Evolutionary conservation across 345 rosid species (phyloP).

Genomic region (Rhizophora apiculata): DNA sequence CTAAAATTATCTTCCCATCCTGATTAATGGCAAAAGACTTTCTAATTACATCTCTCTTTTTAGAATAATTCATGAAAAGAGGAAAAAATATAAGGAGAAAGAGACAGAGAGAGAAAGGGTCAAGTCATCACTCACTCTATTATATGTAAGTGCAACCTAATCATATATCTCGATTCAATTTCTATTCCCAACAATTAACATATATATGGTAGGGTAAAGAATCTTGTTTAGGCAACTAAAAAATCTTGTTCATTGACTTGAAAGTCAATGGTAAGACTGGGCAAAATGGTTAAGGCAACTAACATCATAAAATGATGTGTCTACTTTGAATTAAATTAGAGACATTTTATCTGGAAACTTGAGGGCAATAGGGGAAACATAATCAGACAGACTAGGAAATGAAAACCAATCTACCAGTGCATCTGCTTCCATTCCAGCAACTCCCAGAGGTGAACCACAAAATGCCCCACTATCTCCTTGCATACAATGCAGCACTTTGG

Average conservation of each 20-base stretch:
- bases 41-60: neutral
- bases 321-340: neutral
- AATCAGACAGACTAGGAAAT: constrained; percentile 22
- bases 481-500: constrained; percentile 33
- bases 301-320: neutral
- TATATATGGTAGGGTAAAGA: neutral
- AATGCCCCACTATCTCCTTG: constrained; percentile 28
- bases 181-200: constrained; percentile 1
- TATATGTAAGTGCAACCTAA: constrained; percentile 1
- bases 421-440: constrained; percentile 37
- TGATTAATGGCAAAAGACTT: neutral
- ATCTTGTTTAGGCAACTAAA: neutral
- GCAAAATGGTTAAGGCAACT: neutral
- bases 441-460: constrained; percentile 27
- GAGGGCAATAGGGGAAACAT: neutral
- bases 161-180: neutral
- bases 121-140: neutral
- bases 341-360: constrained; percentile 2
- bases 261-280: neutral
- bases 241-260: neutral
- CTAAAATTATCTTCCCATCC: neutral
- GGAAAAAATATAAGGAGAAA: neutral
- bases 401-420: constrained; percentile 44
- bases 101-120: neutral
- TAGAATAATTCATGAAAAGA: too few species aligned